A percentile compares a stretch with the other conserved stretches of the same genome.
These are phyloP conservation scores for Schizophyllum amplum DNA, from an alignment of 1,284 basidiomycete species.

Conservation along the genomic window DNA sequence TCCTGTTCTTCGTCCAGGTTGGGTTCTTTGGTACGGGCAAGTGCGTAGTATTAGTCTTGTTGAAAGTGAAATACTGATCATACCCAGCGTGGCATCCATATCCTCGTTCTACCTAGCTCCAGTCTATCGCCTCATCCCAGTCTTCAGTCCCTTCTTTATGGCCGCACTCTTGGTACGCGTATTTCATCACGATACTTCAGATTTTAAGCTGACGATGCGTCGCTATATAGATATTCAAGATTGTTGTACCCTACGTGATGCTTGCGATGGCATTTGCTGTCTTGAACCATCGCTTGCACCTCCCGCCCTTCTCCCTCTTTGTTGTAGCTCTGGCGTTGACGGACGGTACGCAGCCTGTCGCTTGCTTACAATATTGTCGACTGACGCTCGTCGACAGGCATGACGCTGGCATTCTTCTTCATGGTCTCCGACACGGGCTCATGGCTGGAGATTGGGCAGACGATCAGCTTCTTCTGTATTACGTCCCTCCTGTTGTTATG, in stretches of 20 bases:
- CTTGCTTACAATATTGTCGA: not conserved
- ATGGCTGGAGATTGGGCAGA: conserved; percentile 88
- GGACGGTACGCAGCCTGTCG: conserved; percentile 42
- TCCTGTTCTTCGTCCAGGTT: conserved; percentile 82
- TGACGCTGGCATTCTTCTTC: conserved; percentile 82
- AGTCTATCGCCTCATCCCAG: conserved; percentile 81
- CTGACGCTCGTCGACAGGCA: conserved; percentile 37
- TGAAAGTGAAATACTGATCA: conserved; percentile 1
- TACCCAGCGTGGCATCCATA: conserved; percentile 78
- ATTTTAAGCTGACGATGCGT: not conserved
- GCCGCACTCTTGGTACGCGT: conserved; percentile 52
- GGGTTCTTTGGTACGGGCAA: conserved; percentile 88
- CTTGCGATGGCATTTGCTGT: conserved; percentile 62
- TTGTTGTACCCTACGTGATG: conserved; percentile 73
- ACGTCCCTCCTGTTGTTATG: conserved; percentile 74
- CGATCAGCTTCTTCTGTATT: conserved; percentile 85
- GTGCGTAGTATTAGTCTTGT: conserved; percentile 34
- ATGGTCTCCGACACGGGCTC: conserved; percentile 77
- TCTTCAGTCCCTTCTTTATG: conserved; percentile 88
- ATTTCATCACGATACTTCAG: not conserved
- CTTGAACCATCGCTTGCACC: conserved; percentile 53
- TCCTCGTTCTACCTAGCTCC: conserved; percentile 88
- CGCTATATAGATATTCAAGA: conserved; percentile 64
- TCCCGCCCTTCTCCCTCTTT: conserved; percentile 74
- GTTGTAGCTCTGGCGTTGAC: conserved; percentile 67